A percentile compares a stretch with the other conserved stretches of the same genome.
Evolutionary conservation across 2,329 filamentous ascomycete species (phyloP).

Genomic region (Phoma sp.): DNA sequence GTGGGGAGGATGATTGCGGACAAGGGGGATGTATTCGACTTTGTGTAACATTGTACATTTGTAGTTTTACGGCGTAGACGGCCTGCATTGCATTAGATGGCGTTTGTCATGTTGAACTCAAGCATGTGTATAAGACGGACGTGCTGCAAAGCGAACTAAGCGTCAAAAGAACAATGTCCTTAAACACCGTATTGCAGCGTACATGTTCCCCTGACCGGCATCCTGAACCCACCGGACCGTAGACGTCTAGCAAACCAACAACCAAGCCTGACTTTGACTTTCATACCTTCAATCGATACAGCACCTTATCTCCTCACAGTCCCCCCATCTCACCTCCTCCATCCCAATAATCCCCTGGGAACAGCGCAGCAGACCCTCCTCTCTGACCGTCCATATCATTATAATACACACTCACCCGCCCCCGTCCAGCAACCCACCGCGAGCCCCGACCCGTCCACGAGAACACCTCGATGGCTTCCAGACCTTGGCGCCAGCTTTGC

Average conservation of each 20-base stretch:
- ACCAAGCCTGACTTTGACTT: too few relatives aligned
- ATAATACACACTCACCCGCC: neutral
- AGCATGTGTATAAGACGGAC: too few relatives aligned
- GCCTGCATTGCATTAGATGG: neutral
- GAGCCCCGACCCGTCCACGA: neutral
- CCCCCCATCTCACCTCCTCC: too few relatives aligned
- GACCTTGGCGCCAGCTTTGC: neutral
- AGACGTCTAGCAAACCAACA: too few relatives aligned
- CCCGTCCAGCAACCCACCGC: neutral
- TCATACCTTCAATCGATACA: too few relatives aligned
- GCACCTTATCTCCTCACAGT: too few relatives aligned
- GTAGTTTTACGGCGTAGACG: neutral
- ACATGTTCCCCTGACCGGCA: too few relatives aligned
- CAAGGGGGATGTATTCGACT: conserved; percentile 90
- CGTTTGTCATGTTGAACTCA: neutral
- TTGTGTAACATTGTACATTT: conserved; percentile 63
- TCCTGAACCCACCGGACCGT: too few relatives aligned
- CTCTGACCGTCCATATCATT: neutral
- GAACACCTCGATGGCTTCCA: neutral
- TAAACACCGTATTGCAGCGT: too few relatives aligned
- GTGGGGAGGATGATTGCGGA: conserved; percentile 85
- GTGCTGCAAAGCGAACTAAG: too few relatives aligned
- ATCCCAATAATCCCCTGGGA: neutral
- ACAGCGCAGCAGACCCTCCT: neutral
- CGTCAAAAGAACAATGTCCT: too few relatives aligned